phyloP scores from a whole-genome alignment of 768 basidiomycete species.

The Trametes cingulata region DNA sequence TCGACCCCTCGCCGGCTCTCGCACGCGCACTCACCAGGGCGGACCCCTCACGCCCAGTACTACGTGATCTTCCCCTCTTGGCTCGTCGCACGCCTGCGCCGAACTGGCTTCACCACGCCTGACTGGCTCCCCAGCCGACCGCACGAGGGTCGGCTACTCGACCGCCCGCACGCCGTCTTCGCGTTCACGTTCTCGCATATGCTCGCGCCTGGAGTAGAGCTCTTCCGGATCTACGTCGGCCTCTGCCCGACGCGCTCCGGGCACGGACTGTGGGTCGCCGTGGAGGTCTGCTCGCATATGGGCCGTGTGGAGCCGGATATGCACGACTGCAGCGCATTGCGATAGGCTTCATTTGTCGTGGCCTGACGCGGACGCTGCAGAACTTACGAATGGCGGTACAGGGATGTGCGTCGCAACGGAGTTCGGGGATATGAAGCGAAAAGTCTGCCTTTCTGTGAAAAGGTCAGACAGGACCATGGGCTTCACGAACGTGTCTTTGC shows the following conservation, averaged over 20 bases:
- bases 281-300: conserved; percentile 1
- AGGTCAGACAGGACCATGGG: background rate
- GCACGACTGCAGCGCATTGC: background rate
- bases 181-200: conserved; percentile 3
- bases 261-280: background rate
- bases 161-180: background rate
- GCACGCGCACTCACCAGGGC: background rate
- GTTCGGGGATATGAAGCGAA: background rate
- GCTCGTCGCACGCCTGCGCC: background rate
- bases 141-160: background rate
- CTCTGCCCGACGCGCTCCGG: background rate
- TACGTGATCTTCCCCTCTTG: background rate
- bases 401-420: background rate
- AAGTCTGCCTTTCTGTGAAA: background rate
- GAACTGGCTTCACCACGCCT: background rate
- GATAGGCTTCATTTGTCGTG: background rate
- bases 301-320: background rate
- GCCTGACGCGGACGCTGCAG: background rate
- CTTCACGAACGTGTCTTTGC: background rate
- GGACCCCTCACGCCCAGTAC: background rate
- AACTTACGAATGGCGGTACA: too few relatives aligned
- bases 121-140: background rate
- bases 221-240: background rate
- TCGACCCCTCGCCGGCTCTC: background rate
- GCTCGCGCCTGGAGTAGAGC: background rate